These are phyloP conservation scores for Boletus fagicola DNA, from an alignment of 768 basidiomycete species.

Conservation along the genomic window DNA sequence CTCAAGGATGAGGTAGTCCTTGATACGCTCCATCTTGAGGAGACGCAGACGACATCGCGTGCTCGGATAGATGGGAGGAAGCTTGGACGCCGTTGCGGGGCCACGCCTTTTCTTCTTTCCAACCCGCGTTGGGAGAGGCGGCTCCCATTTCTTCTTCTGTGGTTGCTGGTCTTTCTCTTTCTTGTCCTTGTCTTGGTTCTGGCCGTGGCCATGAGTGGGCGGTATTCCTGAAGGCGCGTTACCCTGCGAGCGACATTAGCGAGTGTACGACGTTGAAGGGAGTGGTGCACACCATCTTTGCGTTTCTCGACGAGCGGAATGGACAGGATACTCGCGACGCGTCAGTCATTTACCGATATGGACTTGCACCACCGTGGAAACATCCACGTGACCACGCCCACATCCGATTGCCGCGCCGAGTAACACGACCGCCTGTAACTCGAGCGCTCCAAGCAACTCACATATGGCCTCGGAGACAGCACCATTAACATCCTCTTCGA, in stretches of 20 bases:
- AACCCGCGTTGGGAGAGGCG: conserved; percentile 93
- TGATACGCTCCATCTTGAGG: conserved; percentile 96
- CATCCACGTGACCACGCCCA: conserved; percentile 19
- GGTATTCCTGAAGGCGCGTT: conserved; percentile 67
- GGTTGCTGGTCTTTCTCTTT: conserved; percentile 44
- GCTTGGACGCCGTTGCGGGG: conserved; percentile 86
- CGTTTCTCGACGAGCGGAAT: conserved; percentile 4
- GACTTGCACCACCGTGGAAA: conserved; percentile 30
- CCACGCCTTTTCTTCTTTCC: conserved; percentile 95
- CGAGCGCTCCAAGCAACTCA: not conserved
- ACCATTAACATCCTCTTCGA: conserved; percentile 61
- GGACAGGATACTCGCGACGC: conserved; percentile 37
- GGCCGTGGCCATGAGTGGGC: conserved; percentile 31
- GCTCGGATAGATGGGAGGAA: conserved; percentile 90
- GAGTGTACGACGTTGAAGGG: not conserved
- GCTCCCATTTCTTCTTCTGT: conserved; percentile 95
- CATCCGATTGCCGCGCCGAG: conserved; percentile 16
- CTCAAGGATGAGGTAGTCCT: conserved; percentile 95
- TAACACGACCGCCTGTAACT: not conserved
- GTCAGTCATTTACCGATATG: conserved; percentile 46
- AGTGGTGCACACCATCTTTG: conserved; percentile 24
- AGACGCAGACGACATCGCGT: conserved; percentile 94
- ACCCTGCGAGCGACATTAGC: conserved; percentile 48
- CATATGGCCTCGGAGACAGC: conserved; percentile 37
- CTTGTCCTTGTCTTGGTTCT: conserved; percentile 48